These are phyloP conservation scores for Fusarium begoniae DNA, from an alignment of 2,329 filamentous ascomycete genomes.

Conservation along the genomic window DNA sequence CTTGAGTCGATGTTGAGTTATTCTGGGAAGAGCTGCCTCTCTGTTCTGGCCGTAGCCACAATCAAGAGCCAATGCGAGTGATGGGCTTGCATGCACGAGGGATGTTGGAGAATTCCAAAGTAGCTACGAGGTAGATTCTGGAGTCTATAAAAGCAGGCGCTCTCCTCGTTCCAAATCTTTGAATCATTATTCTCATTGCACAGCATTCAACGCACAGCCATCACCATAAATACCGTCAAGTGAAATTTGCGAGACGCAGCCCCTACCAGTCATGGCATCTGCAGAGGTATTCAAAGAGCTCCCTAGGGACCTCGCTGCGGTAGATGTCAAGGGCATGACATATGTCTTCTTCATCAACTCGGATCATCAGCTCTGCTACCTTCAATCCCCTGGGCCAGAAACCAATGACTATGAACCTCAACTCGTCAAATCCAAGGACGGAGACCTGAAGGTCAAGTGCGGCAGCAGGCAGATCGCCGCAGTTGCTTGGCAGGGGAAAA, in stretches of 20 bases:
- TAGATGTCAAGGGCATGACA: neutral
- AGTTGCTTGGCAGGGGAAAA: neutral
- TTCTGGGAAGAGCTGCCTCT: neutral
- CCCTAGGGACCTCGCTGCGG: neutral
- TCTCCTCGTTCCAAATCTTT: neutral
- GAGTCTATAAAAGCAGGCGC: neutral
- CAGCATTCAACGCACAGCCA: rapidly evolving
- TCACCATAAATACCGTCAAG: neutral
- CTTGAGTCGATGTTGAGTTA: neutral
- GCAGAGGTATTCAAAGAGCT: neutral
- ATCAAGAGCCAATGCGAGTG: neutral
- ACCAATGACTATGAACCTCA: neutral
- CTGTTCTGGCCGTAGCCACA: rapidly evolving
- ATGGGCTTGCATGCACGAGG: neutral
- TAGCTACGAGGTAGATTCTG: rapidly evolving
- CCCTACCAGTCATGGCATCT: neutral
- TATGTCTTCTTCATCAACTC: neutral
- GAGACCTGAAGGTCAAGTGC: neutral
- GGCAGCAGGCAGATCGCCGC: neutral
- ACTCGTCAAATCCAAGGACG: neutral
- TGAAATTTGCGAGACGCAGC: neutral
- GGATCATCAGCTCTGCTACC: neutral
- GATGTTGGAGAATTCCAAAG: neutral
- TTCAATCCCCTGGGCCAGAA: neutral
- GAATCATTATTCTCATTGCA: neutral